Evolutionary conservation across 164 flowering plant species (phyloP).

Genomic region (Tinospora cordifolia): DNA sequence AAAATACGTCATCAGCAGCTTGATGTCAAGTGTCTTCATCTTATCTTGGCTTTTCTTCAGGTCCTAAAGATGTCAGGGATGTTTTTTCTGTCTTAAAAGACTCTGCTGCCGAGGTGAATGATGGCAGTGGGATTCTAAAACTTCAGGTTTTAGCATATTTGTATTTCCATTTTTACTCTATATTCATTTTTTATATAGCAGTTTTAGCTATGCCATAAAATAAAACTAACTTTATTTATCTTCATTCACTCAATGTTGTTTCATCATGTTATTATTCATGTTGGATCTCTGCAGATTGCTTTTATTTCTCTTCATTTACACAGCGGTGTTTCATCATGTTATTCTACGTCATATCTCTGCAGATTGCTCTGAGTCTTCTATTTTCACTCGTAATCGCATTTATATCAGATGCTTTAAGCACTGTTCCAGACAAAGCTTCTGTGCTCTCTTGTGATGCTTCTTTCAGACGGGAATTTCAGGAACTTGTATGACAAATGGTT

Average conservation of each 20-base stretch:
- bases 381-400: slow-evolving; percentile 75
- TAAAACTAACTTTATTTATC: background rate
- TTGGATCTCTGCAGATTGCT: slow-evolving; percentile 63
- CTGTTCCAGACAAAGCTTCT: slow-evolving; percentile 64
- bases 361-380: slow-evolving; percentile 35
- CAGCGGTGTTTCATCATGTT: too few relatives aligned
- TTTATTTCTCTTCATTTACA: too few relatives aligned
- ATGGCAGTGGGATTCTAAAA: slow-evolving; percentile 35
- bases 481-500: slow-evolving; percentile 49
- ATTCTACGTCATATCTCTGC: slow-evolving; percentile 1
- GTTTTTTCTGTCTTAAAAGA: slow-evolving; percentile 57
- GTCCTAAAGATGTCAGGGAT: slow-evolving; percentile 77
- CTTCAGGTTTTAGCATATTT: slow-evolving; percentile 47
- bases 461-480: slow-evolving; percentile 75
- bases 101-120: slow-evolving; percentile 48
- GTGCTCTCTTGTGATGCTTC: slow-evolving; percentile 61
- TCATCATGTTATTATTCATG: slow-evolving; percentile 4
- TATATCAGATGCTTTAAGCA: slow-evolving; percentile 82
- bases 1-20: too few relatives aligned
- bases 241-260: too few relatives aligned
- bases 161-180: background rate
- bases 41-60: slow-evolving; percentile 34
- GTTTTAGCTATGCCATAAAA: background rate
- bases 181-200: background rate
- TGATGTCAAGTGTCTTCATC: background rate